These are phyloP conservation scores for Harringtonia aguacate DNA, from an alignment of 2,329 filamentous ascomycete species.

Conservation along the genomic window DNA sequence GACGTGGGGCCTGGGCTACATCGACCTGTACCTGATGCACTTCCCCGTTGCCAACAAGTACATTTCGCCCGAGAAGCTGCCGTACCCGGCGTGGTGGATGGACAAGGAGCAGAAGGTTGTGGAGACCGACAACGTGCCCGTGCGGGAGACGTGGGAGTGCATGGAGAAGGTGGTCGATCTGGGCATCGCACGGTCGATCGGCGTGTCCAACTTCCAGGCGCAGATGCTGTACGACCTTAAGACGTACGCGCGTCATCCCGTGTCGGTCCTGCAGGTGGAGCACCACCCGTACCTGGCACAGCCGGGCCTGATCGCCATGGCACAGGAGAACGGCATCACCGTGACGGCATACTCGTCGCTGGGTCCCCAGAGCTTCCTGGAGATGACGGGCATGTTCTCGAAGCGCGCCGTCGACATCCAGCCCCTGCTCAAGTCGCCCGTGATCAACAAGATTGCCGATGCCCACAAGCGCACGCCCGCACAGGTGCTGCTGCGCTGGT, in stretches of 20 bases:
- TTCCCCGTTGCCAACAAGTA: slow-evolving; percentile 83
- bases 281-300: slow-evolving; percentile 85
- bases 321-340: slow-evolving; percentile 56
- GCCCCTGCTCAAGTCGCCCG: slow-evolving; percentile 57
- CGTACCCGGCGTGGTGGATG: slow-evolving; percentile 71
- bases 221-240: slow-evolving; percentile 70
- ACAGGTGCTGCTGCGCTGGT: slow-evolving; percentile 79
- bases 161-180: slow-evolving; percentile 65
- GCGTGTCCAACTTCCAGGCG: slow-evolving; percentile 74
- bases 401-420: slow-evolving; percentile 34
- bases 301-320: slow-evolving; percentile 56
- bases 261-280: slow-evolving; percentile 76
- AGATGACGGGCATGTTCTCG: slow-evolving; percentile 1
- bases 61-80: slow-evolving; percentile 52
- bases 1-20: slow-evolving; percentile 80
- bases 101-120: slow-evolving; percentile 44
- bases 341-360: slow-evolving; percentile 81
- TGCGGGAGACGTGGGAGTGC: slow-evolving; percentile 73
- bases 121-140: slow-evolving; percentile 17
- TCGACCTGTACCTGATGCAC: slow-evolving; percentile 83
- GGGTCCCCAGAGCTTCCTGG: slow-evolving; percentile 42
- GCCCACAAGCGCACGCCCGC: slow-evolving; percentile 65
- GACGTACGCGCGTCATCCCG: slow-evolving; percentile 59
- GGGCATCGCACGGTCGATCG: slow-evolving; percentile 62
- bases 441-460: slow-evolving; percentile 53